Base-by-base conservation (phyloP, 2,329 filamentous ascomycete species). In the Mycocentrospora acerina region DNA sequence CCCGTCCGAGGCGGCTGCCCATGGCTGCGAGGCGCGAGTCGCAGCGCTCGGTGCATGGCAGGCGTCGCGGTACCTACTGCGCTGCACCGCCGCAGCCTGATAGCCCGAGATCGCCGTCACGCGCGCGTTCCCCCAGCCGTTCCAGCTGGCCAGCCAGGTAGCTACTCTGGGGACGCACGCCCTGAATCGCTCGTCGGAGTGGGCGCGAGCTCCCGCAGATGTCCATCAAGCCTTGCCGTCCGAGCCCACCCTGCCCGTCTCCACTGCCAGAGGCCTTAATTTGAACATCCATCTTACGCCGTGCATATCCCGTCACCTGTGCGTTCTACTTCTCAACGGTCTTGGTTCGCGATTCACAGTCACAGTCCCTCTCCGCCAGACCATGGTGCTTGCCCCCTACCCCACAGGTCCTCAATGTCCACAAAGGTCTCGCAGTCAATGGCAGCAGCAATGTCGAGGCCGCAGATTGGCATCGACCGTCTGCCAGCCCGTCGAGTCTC, bases 401-500 rank as follows among this genome's bases (percentile, higher is more conserved):
- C 37, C 45, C 29, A 31, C 44, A 47, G 39, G 51, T 36, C 50
- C 52, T 48, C 46, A 42, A 61, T 62, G 55, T 59, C 60, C 44
- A 54, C 55, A 56, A 51, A 63, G 39, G 51, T 62, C 48, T 56
- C 52, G 41, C 52, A 54, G 41, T 52, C 56, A 35, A 37, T 57
- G 51, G 55, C 52, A 39, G 46, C 53, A 44, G 64, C 71, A 62
- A 85, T 88, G 77, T 81, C 85, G 49, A 80, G 87, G 58, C 85
- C 85, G 18, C 85, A 88, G 72, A 83, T 90, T 59, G 85, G 86
- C 64, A 91, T 91, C 66, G 85, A 90, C 70, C 81, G 87, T 46
- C 73, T 91, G 51, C 85, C 86, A 17, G 77, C 83, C 37, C 81
- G 85, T 48, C 82, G 85, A 28, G 74, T 81, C 68, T 82, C 78